Base-by-base conservation (phyloP, 257 asterid species). In the Eucommia ulmoides region DNA sequence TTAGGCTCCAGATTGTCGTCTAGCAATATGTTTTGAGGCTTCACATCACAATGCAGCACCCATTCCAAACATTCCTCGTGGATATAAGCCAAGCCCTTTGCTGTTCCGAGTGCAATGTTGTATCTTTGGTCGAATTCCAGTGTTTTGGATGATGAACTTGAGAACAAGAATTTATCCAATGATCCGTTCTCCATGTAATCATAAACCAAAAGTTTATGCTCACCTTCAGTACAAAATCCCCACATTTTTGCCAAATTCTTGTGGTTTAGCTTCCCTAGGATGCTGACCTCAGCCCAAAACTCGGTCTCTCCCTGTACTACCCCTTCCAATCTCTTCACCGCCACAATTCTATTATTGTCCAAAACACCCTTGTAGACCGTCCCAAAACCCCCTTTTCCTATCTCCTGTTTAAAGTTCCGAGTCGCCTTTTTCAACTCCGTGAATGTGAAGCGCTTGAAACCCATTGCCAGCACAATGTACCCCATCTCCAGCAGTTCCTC, bases 271-370 rank as follows among this genome's bases (percentile, higher is more conserved):
- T 18, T 35, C 44, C 44, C 44, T 35, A 35, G 9, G 44, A 35
- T 35, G 9, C 44, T 18, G n/a, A 35, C 44, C 44, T 35, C 44
- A 3, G 44, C 44, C 44, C 44, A 35, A 35, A n/a, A n/a, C n/a
- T n/a, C n/a, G n/a, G n/a, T n/a, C n/a, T n/a, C n/a, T n/a, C n/a
- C n/a, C n/a, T n/a, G 44, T 18, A 35, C 11, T 10, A 35, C 16
- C n/a, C 44, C 44, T 35, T 35, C 44, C 44, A 35, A 35, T 35
- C 44, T 35, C 44, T 35, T 35, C 44, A 35, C 44, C 11, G 44
- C 44, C 44, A 35, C 44, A 35, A 35, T 9, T 35, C 44, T 35
- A 3, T 11, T 18, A 35, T 35, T 35, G 44, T 35, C 44, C 44
- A 35, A 35, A 4, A 4, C 16, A 0, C 44, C 44, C 16, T 35